Conservation (phyloP, 345 rosid species). For the Hypericum androsaemum region DNA sequence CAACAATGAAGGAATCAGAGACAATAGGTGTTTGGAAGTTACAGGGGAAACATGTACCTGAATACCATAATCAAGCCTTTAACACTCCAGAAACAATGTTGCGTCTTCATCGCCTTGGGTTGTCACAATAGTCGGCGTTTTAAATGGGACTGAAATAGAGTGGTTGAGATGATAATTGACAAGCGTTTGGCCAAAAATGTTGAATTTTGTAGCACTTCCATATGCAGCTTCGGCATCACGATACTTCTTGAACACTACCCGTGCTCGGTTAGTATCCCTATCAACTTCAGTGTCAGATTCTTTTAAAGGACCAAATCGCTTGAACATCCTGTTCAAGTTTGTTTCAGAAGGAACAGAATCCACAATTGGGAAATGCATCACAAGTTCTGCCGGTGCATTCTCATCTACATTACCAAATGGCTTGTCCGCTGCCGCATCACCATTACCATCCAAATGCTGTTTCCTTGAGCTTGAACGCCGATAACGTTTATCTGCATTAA, state of each 20-base stretch:
- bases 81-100: constrained; percentile 20
- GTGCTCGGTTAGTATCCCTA: constrained; percentile 62
- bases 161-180: constrained; percentile 75
- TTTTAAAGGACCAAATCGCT: constrained; percentile 63
- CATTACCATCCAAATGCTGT: constrained; percentile 41
- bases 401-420: constrained; percentile 41
- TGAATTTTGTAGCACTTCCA: constrained; percentile 68
- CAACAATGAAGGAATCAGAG: no score
- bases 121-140: constrained; percentile 14
- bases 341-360: constrained; percentile 29
- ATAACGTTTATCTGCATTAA: constrained; percentile 39
- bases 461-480: constrained; percentile 54
- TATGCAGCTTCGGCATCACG: constrained; percentile 75
- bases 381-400: constrained; percentile 66
- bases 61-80: constrained; percentile 14
- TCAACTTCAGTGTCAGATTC: constrained; percentile 74
- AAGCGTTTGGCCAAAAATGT: constrained; percentile 52
- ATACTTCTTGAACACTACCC: constrained; percentile 68
- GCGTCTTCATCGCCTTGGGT: constrained; percentile 17
- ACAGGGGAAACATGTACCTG: constrained; percentile 22
- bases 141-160: constrained; percentile 47
- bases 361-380: constrained; percentile 59
- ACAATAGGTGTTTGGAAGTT: neutral
- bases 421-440: constrained; percentile 30
- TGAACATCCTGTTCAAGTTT: constrained; percentile 72